Evolutionary conservation across 495 filamentous ascomycete species (phyloP).

Genomic region (Usnea hakonensis): DNA sequence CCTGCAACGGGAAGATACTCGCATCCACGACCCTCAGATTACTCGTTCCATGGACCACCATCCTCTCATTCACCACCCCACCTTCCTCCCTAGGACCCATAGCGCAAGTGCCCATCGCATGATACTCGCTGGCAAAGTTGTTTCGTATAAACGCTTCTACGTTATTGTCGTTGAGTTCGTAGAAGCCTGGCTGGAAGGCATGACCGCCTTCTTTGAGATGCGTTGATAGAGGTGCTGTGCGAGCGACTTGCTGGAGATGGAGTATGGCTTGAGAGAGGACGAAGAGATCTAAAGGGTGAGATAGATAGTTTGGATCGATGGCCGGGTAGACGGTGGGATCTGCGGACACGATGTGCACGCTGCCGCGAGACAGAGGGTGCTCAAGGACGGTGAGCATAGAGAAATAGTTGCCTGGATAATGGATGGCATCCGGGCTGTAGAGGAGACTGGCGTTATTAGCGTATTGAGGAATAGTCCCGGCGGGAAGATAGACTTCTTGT

Average conservation of each 20-base stretch:
- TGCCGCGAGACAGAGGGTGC: constrained; percentile 51
- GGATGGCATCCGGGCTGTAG: constrained; percentile 11
- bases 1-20: constrained; percentile 49
- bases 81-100: constrained; percentile 47
- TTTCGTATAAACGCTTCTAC: constrained; percentile 21
- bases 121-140: constrained; percentile 29
- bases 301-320: constrained; percentile 50
- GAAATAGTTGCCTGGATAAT: constrained; percentile 20
- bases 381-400: constrained; percentile 24
- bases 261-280: constrained; percentile 7
- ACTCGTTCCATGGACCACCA: constrained; percentile 43
- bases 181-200: constrained; percentile 18
- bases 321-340: constrained; percentile 31
- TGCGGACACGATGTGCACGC: constrained; percentile 44
- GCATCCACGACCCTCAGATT: constrained; percentile 48
- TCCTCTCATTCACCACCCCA: constrained; percentile 32
- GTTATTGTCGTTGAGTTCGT: constrained; percentile 17
- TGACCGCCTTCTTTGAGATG: constrained; percentile 18
- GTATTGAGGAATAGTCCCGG: constrained; percentile 3
- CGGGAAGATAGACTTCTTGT: constrained; percentile 15
- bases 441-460: constrained; percentile 15
- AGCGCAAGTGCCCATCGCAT: constrained; percentile 39
- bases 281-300: constrained; percentile 44
- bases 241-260: constrained; percentile 16
- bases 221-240: constrained; percentile 15